Percentiles rank a stretch among this genome's conserved stretches.
Conservation (phyloP, 2,329 filamentous ascomycete genomes). For the Myriangium duriaei region DNA sequence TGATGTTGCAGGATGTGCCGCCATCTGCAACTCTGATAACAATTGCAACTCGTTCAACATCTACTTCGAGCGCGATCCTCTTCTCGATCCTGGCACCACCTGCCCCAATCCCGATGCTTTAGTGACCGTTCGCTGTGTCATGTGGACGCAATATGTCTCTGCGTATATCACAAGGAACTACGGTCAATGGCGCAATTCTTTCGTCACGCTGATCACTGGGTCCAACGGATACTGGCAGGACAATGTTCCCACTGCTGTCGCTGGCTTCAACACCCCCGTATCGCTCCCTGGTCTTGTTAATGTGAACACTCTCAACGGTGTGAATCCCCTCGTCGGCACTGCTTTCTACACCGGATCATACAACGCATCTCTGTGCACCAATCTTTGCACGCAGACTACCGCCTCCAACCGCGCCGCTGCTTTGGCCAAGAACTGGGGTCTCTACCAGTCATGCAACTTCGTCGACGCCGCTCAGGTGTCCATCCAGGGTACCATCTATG, state of each 20-base stretch:
- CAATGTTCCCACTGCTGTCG: slow-evolving; percentile 8
- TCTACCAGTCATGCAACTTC: slow-evolving; percentile 12
- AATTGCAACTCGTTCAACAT: slow-evolving; percentile 12
- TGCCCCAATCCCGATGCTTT: slow-evolving; percentile 5
- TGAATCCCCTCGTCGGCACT: slow-evolving; percentile 7
- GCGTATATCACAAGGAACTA: slow-evolving; percentile 17
- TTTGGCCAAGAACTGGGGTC: slow-evolving; percentile 2
- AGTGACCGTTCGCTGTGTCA: slow-evolving; percentile 8
- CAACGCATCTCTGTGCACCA: slow-evolving; percentile 10
- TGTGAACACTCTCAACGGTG: slow-evolving; percentile 14
- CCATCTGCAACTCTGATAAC: slow-evolving; percentile 4
- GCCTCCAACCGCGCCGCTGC: slow-evolving; percentile 7
- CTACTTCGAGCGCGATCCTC: slow-evolving; percentile 14
- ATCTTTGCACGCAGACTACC: slow-evolving; percentile 7
- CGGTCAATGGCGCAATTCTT: slow-evolving; percentile 18
- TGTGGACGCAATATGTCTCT: slow-evolving; percentile 8
- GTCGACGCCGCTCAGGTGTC: slow-evolving; percentile 12
- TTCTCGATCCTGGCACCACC: slow-evolving; percentile 2
- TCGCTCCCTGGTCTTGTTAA: slow-evolving; percentile 11
- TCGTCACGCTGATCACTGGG: slow-evolving; percentile 18
- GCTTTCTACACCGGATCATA: slow-evolving; percentile 9
- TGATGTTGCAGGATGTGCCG: slow-evolving; percentile 4
- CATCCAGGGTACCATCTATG: slow-evolving; percentile 8
- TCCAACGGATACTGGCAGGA: slow-evolving; percentile 13
- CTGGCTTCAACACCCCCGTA: slow-evolving; percentile 9